Percentiles rank a stretch among this genome's conserved stretches.
Evolutionary conservation across 352 stramenopile genomes (phyloP).

Genomic region (Thalassiosira livingstoniorum): DNA sequence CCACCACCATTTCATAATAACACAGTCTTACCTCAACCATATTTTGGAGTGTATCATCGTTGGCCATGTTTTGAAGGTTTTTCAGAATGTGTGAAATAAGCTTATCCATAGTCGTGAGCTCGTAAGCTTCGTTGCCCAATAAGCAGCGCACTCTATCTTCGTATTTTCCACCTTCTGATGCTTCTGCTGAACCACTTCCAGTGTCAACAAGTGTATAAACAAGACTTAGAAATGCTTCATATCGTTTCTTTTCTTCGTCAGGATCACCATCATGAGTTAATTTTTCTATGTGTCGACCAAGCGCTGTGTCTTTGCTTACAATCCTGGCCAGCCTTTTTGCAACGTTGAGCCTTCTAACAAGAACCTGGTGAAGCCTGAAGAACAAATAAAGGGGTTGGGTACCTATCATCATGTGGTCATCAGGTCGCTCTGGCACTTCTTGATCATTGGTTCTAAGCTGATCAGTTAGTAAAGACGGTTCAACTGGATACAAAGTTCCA

Average conservation of each 20-base stretch:
- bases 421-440: slow-evolving; percentile 60
- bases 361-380: slow-evolving; percentile 83
- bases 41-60: slow-evolving; percentile 84
- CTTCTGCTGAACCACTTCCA: slow-evolving; percentile 38
- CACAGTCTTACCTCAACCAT: slow-evolving; percentile 63
- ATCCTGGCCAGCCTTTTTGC: slow-evolving; percentile 74
- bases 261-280: slow-evolving; percentile 57
- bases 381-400: slow-evolving; percentile 87
- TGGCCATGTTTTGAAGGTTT: slow-evolving; percentile 82
- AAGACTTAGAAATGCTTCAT: slow-evolving; percentile 82
- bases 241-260: slow-evolving; percentile 70
- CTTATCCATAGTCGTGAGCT: slow-evolving; percentile 87
- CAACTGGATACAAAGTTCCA: slow-evolving; percentile 72
- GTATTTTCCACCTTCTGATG: slow-evolving; percentile 76
- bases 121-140: slow-evolving; percentile 81
- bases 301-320: slow-evolving; percentile 65
- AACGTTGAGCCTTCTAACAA: slow-evolving; percentile 78
- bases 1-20: not conserved
- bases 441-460: slow-evolving; percentile 74
- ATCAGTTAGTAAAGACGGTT: slow-evolving; percentile 75
- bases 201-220: slow-evolving; percentile 81
- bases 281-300: slow-evolving; percentile 77
- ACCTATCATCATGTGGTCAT: slow-evolving; percentile 82
- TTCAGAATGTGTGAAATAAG: slow-evolving; percentile 85
- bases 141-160: slow-evolving; percentile 82